Base-by-base conservation (phyloP, 2,329 filamentous ascomycete genomes). In the Onygenales sp. region DNA sequence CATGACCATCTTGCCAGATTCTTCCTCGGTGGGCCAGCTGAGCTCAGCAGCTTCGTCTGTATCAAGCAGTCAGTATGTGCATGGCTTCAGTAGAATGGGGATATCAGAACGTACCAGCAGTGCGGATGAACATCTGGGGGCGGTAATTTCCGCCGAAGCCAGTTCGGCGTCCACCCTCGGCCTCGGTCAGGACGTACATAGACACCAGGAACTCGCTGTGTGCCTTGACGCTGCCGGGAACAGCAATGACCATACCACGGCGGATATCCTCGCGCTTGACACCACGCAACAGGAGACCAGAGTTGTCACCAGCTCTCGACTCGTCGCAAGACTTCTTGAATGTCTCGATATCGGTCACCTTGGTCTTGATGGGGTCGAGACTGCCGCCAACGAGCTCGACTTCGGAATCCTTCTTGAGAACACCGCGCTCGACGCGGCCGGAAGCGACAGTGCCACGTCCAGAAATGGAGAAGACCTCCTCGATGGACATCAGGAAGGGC, bases 311-410 rank as follows among this genome's bases (percentile, higher is more conserved):
- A 58, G 93, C 93, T 65, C 88, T 84, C 55, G 92, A 95, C 76
- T 95, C 89, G 55, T 96, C 91, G 75, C 93, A 97, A 49, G 90
- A 94, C 83, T 98, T 98, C 83, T 97, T 96, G 82, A 98, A 98
- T 61, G 92, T 98, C 80, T 98, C 93, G 63, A 98, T 97, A 69
- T 98, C 94, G 67, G 93, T 98, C 61, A 98, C 92, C 81, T 96
- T 97, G 74, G 93, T 97, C 84, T 94, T 96, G 80, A 97, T 88
- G 61, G 89, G 76, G 45, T 84, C 80, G 54, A 76, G 74, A 62
- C 85, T 84, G 79, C 93, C 95, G 70, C 93, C 93, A 57, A 98
- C 82, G 60, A 98, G 82, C 80, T 98, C 93, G 61, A 98, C 84
- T 69, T 98, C 93, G 59, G 85, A 80, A 71, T 98, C 93, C 75